Evolutionary conservation across 352 stramenopile genomes (phyloP).

Genomic region (Pythium phragmiticola): DNA sequence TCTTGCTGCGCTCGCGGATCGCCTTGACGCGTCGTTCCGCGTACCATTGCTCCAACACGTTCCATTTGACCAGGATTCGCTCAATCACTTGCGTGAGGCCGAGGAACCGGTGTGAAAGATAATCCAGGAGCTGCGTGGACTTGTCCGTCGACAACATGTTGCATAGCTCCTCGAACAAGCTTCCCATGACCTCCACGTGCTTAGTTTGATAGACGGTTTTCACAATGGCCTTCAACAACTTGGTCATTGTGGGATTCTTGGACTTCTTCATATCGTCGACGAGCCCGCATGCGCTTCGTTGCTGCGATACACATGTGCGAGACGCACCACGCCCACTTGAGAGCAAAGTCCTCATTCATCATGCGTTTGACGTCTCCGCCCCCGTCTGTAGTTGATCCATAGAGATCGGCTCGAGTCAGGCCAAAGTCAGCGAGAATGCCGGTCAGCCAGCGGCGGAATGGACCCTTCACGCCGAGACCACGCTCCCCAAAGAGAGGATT

Average conservation of each 20-base stretch:
- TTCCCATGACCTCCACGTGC: slow-evolving; percentile 5
- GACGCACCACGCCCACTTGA: slow-evolving; percentile 29
- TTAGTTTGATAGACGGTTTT: slow-evolving; percentile 23
- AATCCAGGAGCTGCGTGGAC: background rate
- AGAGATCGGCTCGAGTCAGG: slow-evolving; percentile 20
- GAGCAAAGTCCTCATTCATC: slow-evolving; percentile 11
- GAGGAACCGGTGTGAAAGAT: background rate
- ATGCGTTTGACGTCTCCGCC: slow-evolving; percentile 27
- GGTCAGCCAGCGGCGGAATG: slow-evolving; percentile 3
- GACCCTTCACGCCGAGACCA: background rate
- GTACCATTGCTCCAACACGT: slow-evolving; percentile 12
- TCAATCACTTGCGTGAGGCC: slow-evolving; percentile 9
- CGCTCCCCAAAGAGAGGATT: background rate
- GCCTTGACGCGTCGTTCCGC: background rate
- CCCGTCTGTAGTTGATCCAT: slow-evolving; percentile 22
- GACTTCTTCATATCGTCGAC: background rate
- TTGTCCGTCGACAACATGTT: background rate
- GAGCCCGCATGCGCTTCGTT: slow-evolving; percentile 26
- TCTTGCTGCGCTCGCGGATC: background rate
- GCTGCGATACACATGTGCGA: slow-evolving; percentile 26
- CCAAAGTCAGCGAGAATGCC: slow-evolving; percentile 23
- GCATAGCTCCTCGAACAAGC: slow-evolving; percentile 9
- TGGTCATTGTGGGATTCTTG: slow-evolving; percentile 24
- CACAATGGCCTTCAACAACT: slow-evolving; percentile 20
- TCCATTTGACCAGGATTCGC: slow-evolving; percentile 5